phyloP scores from a whole-genome alignment of 139 green algal genomes.

The Coccomyxa sp. region DNA sequence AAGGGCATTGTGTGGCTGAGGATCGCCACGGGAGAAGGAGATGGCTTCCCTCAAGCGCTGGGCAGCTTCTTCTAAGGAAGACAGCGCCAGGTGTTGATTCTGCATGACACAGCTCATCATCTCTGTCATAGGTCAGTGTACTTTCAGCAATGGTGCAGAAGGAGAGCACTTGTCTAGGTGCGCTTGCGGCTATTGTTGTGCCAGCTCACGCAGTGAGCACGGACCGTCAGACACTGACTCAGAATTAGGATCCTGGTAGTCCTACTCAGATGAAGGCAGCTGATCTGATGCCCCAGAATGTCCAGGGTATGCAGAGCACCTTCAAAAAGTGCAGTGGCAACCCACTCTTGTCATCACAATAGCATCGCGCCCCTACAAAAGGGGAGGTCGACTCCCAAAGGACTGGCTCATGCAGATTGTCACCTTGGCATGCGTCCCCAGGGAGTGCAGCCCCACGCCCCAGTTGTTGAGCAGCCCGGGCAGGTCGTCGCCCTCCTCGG shows the following conservation, averaged over 20 bases:
- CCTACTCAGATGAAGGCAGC: too few relatives aligned
- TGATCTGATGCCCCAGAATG: too few relatives aligned
- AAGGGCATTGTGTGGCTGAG: conserved; percentile 51
- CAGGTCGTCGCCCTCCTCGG: conserved; percentile 45
- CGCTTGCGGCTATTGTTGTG: not conserved
- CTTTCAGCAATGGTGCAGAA: not conserved
- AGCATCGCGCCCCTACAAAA: too few relatives aligned
- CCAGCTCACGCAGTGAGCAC: not conserved
- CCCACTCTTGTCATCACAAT: too few relatives aligned
- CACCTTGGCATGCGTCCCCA: conserved; percentile 21
- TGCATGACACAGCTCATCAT: not conserved
- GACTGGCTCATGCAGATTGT: too few relatives aligned
- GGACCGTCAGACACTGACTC: not conserved
- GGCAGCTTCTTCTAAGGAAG: conserved; percentile 48
- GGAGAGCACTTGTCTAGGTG: not conserved
- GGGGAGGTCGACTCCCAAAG: too few relatives aligned
- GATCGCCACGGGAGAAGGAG: conserved; percentile 50
- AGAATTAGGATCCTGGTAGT: not conserved
- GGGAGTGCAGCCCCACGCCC: conserved; percentile 52
- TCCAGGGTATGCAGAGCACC: too few relatives aligned
- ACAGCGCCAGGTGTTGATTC: conserved; percentile 13
- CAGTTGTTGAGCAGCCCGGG: conserved; percentile 77
- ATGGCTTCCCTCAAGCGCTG: conserved; percentile 31
- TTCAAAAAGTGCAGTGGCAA: too few relatives aligned
- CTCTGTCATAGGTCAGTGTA: not conserved